These are phyloP conservation scores for Oxytropis ochrocephala DNA, from an alignment of 306 rosid species.

Conservation along the genomic window DNA sequence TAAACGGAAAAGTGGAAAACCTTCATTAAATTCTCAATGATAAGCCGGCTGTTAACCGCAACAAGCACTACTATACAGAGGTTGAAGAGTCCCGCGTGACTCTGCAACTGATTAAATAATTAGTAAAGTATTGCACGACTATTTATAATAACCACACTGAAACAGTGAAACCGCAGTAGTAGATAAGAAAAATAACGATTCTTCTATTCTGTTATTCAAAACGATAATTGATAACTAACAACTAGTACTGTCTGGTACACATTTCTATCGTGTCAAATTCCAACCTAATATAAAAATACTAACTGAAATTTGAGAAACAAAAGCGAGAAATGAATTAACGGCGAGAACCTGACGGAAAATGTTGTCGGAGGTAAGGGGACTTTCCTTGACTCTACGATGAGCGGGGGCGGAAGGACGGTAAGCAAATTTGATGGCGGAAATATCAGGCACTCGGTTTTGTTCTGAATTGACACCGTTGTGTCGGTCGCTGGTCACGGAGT, in stretches of 20 bases:
- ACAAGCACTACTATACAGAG: slow-evolving; percentile 96
- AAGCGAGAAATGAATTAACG: not conserved
- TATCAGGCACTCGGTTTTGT: not conserved
- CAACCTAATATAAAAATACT: not conserved
- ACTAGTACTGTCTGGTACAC: not conserved
- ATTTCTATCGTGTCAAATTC: not conserved
- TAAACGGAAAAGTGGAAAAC: slow-evolving; percentile 26
- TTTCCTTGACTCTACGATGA: slow-evolving; percentile 70
- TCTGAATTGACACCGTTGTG: not conserved
- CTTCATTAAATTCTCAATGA: slow-evolving; percentile 97
- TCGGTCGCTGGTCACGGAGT: slow-evolving; percentile 6
- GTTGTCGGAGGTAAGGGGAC: slow-evolving; percentile 86
- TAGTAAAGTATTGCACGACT: too few relatives aligned
- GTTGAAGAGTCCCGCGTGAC: slow-evolving; percentile 95
- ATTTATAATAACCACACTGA: too few relatives aligned
- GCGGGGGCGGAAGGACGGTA: slow-evolving; percentile 79
- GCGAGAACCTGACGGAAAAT: slow-evolving; percentile 72
- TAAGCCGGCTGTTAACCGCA: slow-evolving; percentile 91
- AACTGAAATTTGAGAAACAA: not conserved
- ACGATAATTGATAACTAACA: not conserved
- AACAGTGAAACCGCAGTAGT: not conserved
- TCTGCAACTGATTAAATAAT: slow-evolving; percentile 48
- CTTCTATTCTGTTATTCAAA: not conserved
- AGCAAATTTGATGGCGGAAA: slow-evolving; percentile 27
- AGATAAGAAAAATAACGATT: not conserved